Evolutionary conservation across 2,329 filamentous ascomycete species (phyloP), one percentile per base, ranked within the genome.

Genomic region (Aureobasidium sp.): DNA sequence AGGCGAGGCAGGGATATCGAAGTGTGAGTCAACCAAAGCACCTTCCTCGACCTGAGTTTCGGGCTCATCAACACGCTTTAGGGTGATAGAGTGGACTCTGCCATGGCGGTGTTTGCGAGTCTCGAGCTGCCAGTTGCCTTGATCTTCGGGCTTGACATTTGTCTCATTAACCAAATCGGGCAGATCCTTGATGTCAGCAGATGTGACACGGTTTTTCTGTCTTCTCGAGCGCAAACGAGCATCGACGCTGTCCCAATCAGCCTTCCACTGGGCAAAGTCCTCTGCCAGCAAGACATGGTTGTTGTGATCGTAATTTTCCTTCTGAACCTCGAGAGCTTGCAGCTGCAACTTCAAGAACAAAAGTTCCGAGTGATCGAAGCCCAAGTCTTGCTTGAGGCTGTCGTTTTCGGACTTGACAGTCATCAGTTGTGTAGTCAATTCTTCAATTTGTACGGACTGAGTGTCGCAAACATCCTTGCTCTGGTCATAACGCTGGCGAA

Each of bases 261-360:
- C 63, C 44, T 71, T 70, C 73, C 72, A 74, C 56, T 68, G 66
- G 53, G 72, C 70, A 64, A 73, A 68, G 47, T 70, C 70, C n/a
- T 69, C 64, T 40, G 68, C 56, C 17, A 72, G 67, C 4, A 64
- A 52, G 37, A 68, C 66, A 48, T 65, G 59, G 22, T 62, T 63
- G n/a, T 64, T 62, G 29, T 54, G 58, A 15, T 61, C 65, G 29
- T 47, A 59, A 24, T 64, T 63, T 29, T 67, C 67, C 9, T 70
- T 68, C 50, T 73, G 70, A 2, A 70, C 65, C 56, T 75, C 73
- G 22, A 76, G 58, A 5, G 70, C 69, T 64, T 73, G 72, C 52
- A 76, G 67, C 63, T 75, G 74, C 35, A 76, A 63, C 66, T 74
- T 73, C 47, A 76, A 64, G 58, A 71, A 75, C 40, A 76, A 67